Percentiles rank a stretch among this genome's conserved stretches.
Evolutionary conservation across 441 rosid genomes (phyloP).

Genomic region (Arabidopsis lyrata): DNA sequence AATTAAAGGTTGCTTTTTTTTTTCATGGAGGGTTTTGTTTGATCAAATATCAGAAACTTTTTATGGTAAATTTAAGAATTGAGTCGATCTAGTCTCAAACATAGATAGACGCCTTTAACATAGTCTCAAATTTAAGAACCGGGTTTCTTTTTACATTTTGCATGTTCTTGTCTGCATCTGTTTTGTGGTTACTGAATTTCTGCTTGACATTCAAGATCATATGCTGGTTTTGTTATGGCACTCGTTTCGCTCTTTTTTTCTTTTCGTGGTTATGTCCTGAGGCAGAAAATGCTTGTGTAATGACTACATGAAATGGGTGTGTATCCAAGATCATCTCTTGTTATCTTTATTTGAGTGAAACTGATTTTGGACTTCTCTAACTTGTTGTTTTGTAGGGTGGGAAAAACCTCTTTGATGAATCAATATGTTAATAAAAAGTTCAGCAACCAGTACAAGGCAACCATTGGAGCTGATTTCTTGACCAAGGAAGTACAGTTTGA

Average conservation of each 20-base stretch:
- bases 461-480: constrained; percentile 81
- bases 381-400: constrained; percentile 60
- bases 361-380: constrained; percentile 16
- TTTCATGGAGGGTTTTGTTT: constrained; percentile 4
- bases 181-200: neutral
- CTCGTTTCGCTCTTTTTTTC: neutral
- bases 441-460: constrained; percentile 83
- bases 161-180: constrained; percentile 14
- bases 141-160: neutral
- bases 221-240: constrained; percentile 13
- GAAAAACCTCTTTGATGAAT: constrained; percentile 86
- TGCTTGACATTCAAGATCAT: constrained; percentile 11
- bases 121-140: too few relatives aligned
- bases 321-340: neutral
- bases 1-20: neutral
- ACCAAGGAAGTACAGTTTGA: constrained; percentile 81
- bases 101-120: too few relatives aligned
- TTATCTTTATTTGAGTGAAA: neutral
- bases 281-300: neutral
- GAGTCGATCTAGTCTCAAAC: neutral
- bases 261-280: neutral
- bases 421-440: constrained; percentile 87
- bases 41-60: constrained; percentile 20
- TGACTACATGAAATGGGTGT: constrained; percentile 2
- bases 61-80: neutral